Percentiles rank a stretch among this genome's conserved stretches.
These are phyloP conservation scores for Acanthamoeba culbertsoni DNA, from an alignment of 208 protist species.

Conservation along the genomic window DNA sequence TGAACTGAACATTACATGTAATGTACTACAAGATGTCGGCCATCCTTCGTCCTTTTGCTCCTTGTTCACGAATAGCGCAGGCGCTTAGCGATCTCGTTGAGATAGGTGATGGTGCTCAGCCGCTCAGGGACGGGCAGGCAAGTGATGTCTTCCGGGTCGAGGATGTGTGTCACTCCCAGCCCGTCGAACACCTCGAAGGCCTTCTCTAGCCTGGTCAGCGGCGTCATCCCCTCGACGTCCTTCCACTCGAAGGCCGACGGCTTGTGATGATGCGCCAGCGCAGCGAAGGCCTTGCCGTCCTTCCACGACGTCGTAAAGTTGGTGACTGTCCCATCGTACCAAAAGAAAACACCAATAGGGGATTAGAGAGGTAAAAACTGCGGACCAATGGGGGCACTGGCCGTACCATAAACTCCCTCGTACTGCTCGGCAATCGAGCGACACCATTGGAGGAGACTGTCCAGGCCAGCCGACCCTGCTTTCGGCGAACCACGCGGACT, in stretches of 20 bases:
- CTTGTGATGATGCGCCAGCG: neutral
- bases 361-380: neutral
- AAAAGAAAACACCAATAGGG: neutral
- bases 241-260: neutral
- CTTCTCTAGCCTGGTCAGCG: neutral
- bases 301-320: constrained; percentile 48
- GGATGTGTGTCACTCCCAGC: constrained; percentile 3
- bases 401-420: neutral
- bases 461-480: neutral
- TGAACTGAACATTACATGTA: no score
- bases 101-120: constrained; percentile 63
- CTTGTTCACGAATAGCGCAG: no score
- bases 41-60: no score
- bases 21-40: no score
- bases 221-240: neutral
- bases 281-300: constrained; percentile 5
- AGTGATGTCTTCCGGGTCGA: constrained; percentile 61
- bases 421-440: constrained; percentile 2
- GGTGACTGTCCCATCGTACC: neutral
- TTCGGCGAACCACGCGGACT: neutral
- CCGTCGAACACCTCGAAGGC: constrained; percentile 20
- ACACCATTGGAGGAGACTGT: neutral
- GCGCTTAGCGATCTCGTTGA: constrained; percentile 40
- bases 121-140: constrained; percentile 54
- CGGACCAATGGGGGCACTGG: no score